Percentiles rank a stretch among this genome's conserved stretches.
Evolutionary conservation across 140 eudicot species (phyloP).

Genomic region (Senecio squalidus): DNA sequence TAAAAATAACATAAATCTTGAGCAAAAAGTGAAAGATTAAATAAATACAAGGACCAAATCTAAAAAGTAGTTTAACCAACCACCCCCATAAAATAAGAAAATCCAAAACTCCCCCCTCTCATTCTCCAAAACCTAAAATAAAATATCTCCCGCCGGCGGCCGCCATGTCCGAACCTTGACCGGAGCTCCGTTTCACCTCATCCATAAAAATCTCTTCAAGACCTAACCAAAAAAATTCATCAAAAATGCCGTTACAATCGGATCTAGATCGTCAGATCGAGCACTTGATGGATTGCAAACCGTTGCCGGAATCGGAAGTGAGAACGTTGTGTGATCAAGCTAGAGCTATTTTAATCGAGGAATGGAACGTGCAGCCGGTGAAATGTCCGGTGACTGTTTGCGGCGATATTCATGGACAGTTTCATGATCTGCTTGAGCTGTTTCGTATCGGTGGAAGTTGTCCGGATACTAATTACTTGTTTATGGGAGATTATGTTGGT

Average conservation of each 20-base stretch:
- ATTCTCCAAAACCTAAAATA: slow-evolving; percentile 16
- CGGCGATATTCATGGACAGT: slow-evolving; percentile 43
- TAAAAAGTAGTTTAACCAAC: slow-evolving; percentile 17
- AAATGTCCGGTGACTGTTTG: slow-evolving; percentile 47
- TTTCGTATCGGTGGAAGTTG: slow-evolving; percentile 39
- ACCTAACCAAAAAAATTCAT: neutral
- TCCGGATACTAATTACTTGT: slow-evolving; percentile 39
- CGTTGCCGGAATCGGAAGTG: slow-evolving; percentile 60
- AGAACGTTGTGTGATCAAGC: slow-evolving; percentile 57
- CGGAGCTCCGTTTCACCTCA: slow-evolving; percentile 20
- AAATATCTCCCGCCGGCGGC: slow-evolving; percentile 28
- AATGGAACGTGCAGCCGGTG: slow-evolving; percentile 41
- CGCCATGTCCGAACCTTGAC: slow-evolving; percentile 32
- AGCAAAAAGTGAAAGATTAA: neutral
- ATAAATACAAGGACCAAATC: slow-evolving; percentile 18
- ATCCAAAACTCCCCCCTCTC: slow-evolving; percentile 23
- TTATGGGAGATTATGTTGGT: slow-evolving; percentile 48
- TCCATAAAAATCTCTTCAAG: slow-evolving; percentile 2
- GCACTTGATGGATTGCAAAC: slow-evolving; percentile 67
- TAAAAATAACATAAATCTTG: too few species aligned
- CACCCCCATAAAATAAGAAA: slow-evolving; percentile 12
- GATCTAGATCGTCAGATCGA: slow-evolving; percentile 69
- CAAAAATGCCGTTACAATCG: slow-evolving; percentile 53
- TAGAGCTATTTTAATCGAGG: slow-evolving; percentile 33
- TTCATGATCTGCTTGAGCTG: slow-evolving; percentile 38